These are phyloP conservation scores for Wickerhamiella shivajii DNA, from an alignment of 805 yeast species.

Conservation along the genomic window DNA sequence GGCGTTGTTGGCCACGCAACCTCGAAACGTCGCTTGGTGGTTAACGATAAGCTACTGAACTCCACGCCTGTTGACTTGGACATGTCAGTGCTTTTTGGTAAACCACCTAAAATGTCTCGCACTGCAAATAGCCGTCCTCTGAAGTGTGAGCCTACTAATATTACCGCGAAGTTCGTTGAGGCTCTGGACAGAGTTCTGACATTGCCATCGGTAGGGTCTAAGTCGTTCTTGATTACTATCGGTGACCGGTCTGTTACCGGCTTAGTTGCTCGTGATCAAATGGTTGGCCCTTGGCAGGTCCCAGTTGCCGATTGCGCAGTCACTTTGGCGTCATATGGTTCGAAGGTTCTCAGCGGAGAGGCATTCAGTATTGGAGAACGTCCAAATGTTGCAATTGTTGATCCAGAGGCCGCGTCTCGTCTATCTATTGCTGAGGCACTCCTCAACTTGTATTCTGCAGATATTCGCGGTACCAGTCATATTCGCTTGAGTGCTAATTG, in stretches of 20 bases:
- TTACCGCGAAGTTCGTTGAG: constrained; percentile 31
- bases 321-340: constrained; percentile 80
- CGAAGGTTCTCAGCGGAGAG: constrained; percentile 74
- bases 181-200: constrained; percentile 72
- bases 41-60: constrained; percentile 64
- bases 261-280: constrained; percentile 89
- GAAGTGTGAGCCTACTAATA: constrained; percentile 24
- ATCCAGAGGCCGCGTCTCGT: constrained; percentile 84
- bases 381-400: constrained; percentile 77
- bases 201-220: constrained; percentile 89
- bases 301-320: constrained; percentile 99
- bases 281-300: constrained; percentile 99
- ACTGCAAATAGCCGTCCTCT: constrained; percentile 49
- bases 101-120: constrained; percentile 91
- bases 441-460: constrained; percentile 79
- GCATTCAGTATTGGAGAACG: constrained; percentile 96
- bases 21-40: constrained; percentile 62
- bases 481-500: constrained; percentile 92
- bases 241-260: constrained; percentile 98
- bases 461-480: constrained; percentile 55
- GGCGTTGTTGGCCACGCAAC: constrained; percentile 95
- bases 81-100: constrained; percentile 89
- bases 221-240: constrained; percentile 87
- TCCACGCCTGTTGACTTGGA: constrained; percentile 88
- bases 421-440: constrained; percentile 92